A percentile compares a stretch with the other conserved stretches of the same genome.
phyloP scores from a whole-genome alignment of 805 yeast genomes.

The Kuraishia borneana region DNA sequence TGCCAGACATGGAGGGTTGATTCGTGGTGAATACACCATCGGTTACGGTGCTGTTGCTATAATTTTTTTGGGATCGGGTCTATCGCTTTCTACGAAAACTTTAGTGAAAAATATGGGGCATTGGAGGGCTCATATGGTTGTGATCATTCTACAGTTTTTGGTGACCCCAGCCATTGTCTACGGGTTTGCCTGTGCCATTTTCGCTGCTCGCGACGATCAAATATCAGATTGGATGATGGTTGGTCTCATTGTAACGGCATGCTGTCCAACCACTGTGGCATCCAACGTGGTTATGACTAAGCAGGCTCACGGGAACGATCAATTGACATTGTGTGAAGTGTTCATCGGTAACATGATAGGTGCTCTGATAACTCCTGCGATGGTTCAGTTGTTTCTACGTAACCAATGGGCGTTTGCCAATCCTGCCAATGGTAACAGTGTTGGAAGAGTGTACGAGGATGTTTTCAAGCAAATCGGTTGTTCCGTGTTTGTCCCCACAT shows the following conservation, averaged over 20 bases:
- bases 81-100: conserved; percentile 59
- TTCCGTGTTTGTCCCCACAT: conserved; percentile 73
- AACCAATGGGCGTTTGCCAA: conserved; percentile 69
- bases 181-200: conserved; percentile 63
- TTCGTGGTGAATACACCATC: conserved; percentile 64
- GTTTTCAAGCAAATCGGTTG: conserved; percentile 87
- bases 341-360: conserved; percentile 78
- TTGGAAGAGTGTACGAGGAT: conserved; percentile 48
- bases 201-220: conserved; percentile 37
- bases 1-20: conserved; percentile 73
- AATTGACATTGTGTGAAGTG: conserved; percentile 74
- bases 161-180: conserved; percentile 55
- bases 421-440: conserved; percentile 50
- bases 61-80: conserved; percentile 67
- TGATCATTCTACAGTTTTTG: conserved; percentile 56
- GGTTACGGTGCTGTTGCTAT: conserved; percentile 86
- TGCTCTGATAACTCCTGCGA: conserved; percentile 80
- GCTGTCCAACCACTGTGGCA: conserved; percentile 87
- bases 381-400: conserved; percentile 52
- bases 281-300: conserved; percentile 91
- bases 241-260: conserved; percentile 73
- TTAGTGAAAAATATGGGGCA: conserved; percentile 52
- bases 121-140: conserved; percentile 77
- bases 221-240: conserved; percentile 71
- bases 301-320: conserved; percentile 74